These are phyloP conservation scores for Ceriops decandra DNA, from an alignment of 345 rosid species.

Conservation along the genomic window DNA sequence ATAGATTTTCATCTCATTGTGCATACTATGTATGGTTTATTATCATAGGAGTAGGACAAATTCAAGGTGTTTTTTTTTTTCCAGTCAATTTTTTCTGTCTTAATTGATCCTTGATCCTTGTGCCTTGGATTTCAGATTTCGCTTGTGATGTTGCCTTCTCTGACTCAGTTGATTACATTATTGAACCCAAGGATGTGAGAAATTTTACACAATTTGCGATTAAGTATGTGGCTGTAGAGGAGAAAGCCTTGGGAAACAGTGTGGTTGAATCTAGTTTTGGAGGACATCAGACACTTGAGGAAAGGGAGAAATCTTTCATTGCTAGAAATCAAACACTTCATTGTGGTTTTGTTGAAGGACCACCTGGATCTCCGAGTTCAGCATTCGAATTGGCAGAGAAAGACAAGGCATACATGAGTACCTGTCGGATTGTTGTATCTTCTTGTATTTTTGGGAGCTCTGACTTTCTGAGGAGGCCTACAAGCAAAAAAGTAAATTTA, in stretches of 20 bases:
- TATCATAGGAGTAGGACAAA: no score
- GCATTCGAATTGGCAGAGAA: conserved; percentile 65
- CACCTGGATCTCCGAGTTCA: conserved; percentile 38
- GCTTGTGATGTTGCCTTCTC: conserved; percentile 61
- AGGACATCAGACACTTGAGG: conserved; percentile 71
- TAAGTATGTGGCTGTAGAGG: conserved; percentile 51
- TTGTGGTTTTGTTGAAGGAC: conserved; percentile 81
- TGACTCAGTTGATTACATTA: conserved; percentile 44
- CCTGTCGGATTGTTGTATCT: conserved; percentile 69
- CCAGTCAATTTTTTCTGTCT: conserved; percentile 7
- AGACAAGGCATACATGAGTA: conserved; percentile 67
- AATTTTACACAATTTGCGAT: conserved; percentile 55
- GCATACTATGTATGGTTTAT: background rate
- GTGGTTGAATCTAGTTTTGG: conserved; percentile 59
- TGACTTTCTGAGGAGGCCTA: conserved; percentile 88
- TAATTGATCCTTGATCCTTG: background rate
- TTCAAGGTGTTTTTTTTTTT: background rate
- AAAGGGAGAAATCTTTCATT: conserved; percentile 68
- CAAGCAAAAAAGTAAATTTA: conserved; percentile 51
- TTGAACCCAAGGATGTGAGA: conserved; percentile 47
- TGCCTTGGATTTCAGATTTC: conserved; percentile 43
- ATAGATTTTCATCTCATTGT: background rate
- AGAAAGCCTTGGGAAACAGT: conserved; percentile 21
- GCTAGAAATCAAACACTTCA: conserved; percentile 65
- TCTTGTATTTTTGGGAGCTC: conserved; percentile 96